Base-by-base conservation (phyloP, 208 protist species). In the Leishmania gerbilli region DNA sequence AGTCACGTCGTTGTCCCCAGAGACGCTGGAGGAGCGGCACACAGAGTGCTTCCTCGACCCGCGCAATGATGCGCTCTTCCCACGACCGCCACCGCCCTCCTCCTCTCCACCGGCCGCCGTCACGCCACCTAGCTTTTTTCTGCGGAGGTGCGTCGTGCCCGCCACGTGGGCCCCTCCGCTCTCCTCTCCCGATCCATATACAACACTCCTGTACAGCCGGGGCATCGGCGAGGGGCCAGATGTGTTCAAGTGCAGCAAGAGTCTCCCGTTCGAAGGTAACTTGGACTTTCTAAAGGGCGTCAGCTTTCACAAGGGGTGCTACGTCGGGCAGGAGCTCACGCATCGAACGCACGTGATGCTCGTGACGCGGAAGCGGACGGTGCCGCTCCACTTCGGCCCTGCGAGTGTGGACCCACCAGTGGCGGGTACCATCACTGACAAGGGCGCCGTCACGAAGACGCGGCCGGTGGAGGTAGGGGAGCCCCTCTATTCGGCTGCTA, bases 301-400 rank as follows among this genome's bases (percentile, higher is more conserved):
- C 27, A 89, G 88, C 82, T 99, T 98, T 71, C 83, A 96, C 82
- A 99, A 99, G 82, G 98, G 98, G 51, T 99, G 98, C 90, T 99
- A 99, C 89, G 67, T 99, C 0, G 98, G 98, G 1, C 98, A 99
- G 83, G 98, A 99, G 77, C 91, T 99, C 27, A 99, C 97, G 0
- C 95, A 98, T 71, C 93, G 98, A 83, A 99, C 98, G 0, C 97
- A 99, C 72, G 94, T 97, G 37, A 97, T 96, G 84, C 92, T 99
- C n/a, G 91, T 98, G 11, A 95, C 97, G 8, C 92, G 97, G 58
- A 99, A 99, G 86, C 91, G 97, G 62, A 91, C 96, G 15, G 68
- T 99, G 69, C 95, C 97, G 1, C 68, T 99, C 42, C 24, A 74
- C 47, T 88, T 97, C 45, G 56, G 47, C 64, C 37, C 69, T n/a